phyloP scores from a whole-genome alignment of 75 land plant genomes.

The Azolla pinnata region DNA sequence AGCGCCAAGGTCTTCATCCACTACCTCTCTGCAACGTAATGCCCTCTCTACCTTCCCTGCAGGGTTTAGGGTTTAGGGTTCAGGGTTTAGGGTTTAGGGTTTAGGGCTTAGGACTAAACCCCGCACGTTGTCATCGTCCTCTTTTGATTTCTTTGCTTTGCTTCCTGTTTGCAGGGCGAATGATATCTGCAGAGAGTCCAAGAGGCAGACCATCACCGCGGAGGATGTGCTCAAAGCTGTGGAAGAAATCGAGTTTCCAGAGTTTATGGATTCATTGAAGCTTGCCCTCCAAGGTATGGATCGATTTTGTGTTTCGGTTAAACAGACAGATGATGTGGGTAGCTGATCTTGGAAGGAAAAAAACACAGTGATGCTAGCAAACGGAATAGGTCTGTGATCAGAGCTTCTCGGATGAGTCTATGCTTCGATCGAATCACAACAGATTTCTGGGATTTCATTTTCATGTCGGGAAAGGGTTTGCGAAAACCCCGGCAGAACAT shows the following conservation, averaged over 20 bases:
- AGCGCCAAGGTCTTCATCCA: slow-evolving; percentile 86
- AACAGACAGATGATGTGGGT: no score
- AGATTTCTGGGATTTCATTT: no score
- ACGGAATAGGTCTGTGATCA: no score
- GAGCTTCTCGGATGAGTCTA: no score
- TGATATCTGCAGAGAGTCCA: slow-evolving; percentile 86
- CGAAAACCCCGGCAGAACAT: no score
- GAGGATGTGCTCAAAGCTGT: slow-evolving; percentile 90
- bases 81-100: not conserved
- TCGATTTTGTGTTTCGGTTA: no score
- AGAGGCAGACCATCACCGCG: slow-evolving; percentile 82
- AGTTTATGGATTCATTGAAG: slow-evolving; percentile 59
- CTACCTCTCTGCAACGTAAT: slow-evolving; percentile 86
- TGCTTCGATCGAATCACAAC: no score
- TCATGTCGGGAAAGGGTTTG: no score
- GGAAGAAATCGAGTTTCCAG: slow-evolving; percentile 81
- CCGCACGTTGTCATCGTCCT: not conserved
- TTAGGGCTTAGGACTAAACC: not conserved
- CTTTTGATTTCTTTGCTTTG: not conserved
- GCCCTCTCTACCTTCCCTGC: no score
- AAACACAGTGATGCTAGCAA: no score
- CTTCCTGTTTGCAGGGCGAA: slow-evolving; percentile 51
- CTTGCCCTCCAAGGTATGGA: slow-evolving; percentile 64
- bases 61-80: not conserved
- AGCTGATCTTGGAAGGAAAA: no score